Base-by-base conservation (phyloP, 1,284 basidiomycete genomes). In the Naganishia sp. region DNA sequence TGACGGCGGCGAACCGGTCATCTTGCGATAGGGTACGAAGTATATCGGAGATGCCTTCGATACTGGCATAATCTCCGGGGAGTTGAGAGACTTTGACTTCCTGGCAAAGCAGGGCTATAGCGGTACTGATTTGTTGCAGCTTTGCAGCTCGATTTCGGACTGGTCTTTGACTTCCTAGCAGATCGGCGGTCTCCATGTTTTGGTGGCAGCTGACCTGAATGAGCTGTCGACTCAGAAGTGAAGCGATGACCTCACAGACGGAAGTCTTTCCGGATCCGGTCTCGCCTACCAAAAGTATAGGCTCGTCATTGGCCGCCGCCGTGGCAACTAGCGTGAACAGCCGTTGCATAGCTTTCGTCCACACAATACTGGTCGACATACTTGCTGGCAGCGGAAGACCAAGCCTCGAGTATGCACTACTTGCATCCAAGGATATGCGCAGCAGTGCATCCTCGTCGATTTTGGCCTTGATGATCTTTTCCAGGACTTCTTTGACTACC, bases 201-300 rank as follows among this genome's bases (percentile, higher is more conserved):
- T 98, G 94, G 78, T 99, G 96, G 75, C 95, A 99, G 74, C 92
- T 98, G 72, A 99, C 86, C 7, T 87, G 84, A 71, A 89, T 83
- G 18, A 99, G 82, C 46, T 80, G 81, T 71, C 87, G 86, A 39
- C 81, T 81, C 31, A 86, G 82, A 3, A 87, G 87, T 54, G 86
- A 83, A 0, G 94, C 90, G 68, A 91, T 89, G 7, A 94, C 82
- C 76, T 99, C 93, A 74, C 95, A 98, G 25, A 98, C 90, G 0
- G 94, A 95, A 0, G 96, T 99, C 81, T 99, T 99, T 9, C 96
- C 96, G 3, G 90, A 90, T 31, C 96, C 96, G 0, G 96, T 99
- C 80, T 99, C 95, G 0, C 96, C 96, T 17, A 99, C 95, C n/a
- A 99, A 85, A 4, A 99, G 83, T 23, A 99, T 89, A 0, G 96